Conservation (phyloP, 345 rosid species). For the Ceriops zippeliana region DNA sequence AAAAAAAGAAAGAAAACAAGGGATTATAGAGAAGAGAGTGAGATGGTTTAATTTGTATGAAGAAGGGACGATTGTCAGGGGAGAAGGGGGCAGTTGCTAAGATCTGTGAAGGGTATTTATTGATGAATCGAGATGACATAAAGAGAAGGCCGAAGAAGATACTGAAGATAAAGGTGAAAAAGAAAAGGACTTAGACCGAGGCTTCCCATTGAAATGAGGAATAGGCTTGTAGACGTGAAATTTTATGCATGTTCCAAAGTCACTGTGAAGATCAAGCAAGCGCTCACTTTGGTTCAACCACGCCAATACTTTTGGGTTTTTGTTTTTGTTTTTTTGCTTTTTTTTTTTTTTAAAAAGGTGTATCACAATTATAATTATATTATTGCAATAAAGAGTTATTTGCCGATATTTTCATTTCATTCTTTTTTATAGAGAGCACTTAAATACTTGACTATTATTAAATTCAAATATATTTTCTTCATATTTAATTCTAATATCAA, state of each 20-base stretch:
- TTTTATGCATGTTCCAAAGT: slow-evolving; percentile 27
- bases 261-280: slow-evolving; percentile 7
- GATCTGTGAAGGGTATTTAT: slow-evolving; percentile 37
- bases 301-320: too few species aligned
- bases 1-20: neutral
- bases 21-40: neutral
- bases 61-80: slow-evolving; percentile 3
- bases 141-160: neutral
- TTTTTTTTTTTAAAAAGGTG: too few species aligned
- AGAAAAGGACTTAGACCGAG: slow-evolving; percentile 9
- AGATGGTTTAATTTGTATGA: neutral
- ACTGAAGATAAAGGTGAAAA: slow-evolving; percentile 12
- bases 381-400: too few species aligned
- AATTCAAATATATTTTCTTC: too few species aligned
- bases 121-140: slow-evolving; percentile 20
- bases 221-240: neutral
- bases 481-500: too few species aligned
- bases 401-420: too few species aligned
- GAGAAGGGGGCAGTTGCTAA: slow-evolving; percentile 27
- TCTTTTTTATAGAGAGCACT: too few species aligned
- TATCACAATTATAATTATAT: too few species aligned
- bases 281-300: neutral
- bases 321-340: too few species aligned
- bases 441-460: too few species aligned
- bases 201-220: slow-evolving; percentile 19